These are phyloP conservation scores for Gossypium gossypioides DNA, from an alignment of 441 rosid genomes.

Conservation along the genomic window DNA sequence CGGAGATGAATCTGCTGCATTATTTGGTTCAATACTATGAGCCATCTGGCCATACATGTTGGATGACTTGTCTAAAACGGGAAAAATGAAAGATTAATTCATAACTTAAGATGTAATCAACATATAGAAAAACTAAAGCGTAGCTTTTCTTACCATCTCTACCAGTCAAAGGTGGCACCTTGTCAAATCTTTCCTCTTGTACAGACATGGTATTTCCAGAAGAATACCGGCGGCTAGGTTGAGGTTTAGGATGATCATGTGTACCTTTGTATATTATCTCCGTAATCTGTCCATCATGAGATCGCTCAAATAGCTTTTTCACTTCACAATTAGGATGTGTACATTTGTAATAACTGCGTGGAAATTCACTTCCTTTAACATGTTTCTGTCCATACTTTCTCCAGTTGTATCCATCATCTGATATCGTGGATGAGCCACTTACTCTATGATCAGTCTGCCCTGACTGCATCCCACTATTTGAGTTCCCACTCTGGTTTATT, in stretches of 20 bases:
- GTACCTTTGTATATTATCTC: conserved; percentile 89
- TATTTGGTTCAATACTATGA: conserved; percentile 36
- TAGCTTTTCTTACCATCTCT: conserved; percentile 47
- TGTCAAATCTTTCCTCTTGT: conserved; percentile 68
- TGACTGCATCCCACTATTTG: conserved; percentile 26
- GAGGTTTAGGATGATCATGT: conserved; percentile 96
- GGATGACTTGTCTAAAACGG: conserved; percentile 46
- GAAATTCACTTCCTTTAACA: conserved; percentile 92
- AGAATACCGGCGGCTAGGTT: conserved; percentile 61
- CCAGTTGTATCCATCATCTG: conserved; percentile 96
- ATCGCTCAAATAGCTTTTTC: conserved; percentile 83
- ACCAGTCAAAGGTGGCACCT: conserved; percentile 30
- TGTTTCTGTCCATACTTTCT: conserved; percentile 93
- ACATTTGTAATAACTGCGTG: conserved; percentile 95
- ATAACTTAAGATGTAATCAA: neutral
- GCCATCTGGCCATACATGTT: conserved; percentile 38
- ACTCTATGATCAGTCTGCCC: conserved; percentile 54
- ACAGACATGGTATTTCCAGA: conserved; percentile 43
- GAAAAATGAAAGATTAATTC: conserved; percentile 13
- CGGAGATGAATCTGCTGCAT: conserved; percentile 45
- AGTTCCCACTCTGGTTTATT: conserved; percentile 34
- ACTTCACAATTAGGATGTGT: conserved; percentile 96
- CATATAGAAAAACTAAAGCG: neutral
- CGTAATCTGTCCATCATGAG: conserved; percentile 75
- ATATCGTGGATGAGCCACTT: conserved; percentile 31